phyloP scores from a whole-genome alignment of 2,329 filamentous ascomycete genomes.

The Neofusicoccum cordaticola region DNA sequence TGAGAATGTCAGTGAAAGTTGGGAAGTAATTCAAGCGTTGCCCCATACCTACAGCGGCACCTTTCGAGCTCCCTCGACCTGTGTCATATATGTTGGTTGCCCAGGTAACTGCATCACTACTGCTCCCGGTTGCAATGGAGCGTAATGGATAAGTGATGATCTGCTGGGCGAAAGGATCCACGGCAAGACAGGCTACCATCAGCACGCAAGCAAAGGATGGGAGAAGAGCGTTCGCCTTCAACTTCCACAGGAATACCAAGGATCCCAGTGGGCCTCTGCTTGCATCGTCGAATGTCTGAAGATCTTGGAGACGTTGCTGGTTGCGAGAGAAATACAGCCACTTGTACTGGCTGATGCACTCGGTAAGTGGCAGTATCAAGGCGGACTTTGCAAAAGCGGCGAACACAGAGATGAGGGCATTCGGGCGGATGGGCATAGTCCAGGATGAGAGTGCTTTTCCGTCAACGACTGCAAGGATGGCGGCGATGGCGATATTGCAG shows the following conservation, averaged over 20 bases:
- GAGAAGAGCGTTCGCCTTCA: not conserved
- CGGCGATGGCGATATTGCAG: constrained; percentile 3
- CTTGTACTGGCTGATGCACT: constrained; percentile 36
- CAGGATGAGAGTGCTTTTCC: constrained; percentile 17
- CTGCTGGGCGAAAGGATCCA: constrained; percentile 3
- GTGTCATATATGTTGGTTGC: not conserved
- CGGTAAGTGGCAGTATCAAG: constrained; percentile 30
- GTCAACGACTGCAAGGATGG: constrained; percentile 13
- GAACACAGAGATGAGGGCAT: constrained; percentile 35
- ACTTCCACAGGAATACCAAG: not conserved
- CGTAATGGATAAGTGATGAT: not conserved
- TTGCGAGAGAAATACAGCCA: constrained; percentile 29
- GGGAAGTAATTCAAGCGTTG: not conserved
- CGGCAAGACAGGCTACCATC: not conserved
- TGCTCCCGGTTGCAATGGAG: not conserved
- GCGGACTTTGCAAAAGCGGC: constrained; percentile 31
- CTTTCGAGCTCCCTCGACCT: not conserved
- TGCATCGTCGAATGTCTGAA: constrained; percentile 30
- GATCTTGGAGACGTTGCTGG: constrained; percentile 21
- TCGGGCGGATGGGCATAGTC: constrained; percentile 22
- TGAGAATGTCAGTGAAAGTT: not conserved
- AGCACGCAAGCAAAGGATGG: not conserved
- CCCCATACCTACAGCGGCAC: not conserved
- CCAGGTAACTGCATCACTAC: not conserved
- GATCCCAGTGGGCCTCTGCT: constrained; percentile 22